phyloP scores from a whole-genome alignment of 202 grass and related monocot genomes.

The Zoysia matrella region DNA sequence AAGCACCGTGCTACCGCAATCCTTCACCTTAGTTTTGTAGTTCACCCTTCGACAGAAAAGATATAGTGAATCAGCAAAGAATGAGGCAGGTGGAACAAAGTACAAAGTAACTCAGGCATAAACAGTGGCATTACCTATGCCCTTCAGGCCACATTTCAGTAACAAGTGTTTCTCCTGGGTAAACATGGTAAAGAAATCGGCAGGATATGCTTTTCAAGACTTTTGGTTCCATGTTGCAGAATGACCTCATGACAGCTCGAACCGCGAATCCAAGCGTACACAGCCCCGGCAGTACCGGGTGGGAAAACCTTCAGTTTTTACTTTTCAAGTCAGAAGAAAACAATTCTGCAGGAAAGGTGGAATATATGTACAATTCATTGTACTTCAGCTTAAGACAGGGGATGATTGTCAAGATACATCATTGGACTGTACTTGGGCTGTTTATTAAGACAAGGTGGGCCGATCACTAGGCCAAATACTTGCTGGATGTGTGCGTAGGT shows the following conservation, averaged over 20 bases:
- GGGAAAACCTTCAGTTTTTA: constrained; percentile 52
- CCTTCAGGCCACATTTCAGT: constrained; percentile 67
- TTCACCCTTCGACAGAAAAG: constrained; percentile 50
- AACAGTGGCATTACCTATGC: constrained; percentile 43
- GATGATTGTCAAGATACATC: too few species aligned
- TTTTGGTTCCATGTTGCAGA: constrained; percentile 55
- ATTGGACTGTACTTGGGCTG: too few species aligned
- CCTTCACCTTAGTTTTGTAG: constrained; percentile 71
- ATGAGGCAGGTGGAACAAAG: background rate
- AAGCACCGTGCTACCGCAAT: constrained; percentile 54
- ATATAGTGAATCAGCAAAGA: background rate
- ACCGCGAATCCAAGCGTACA: constrained; percentile 62
- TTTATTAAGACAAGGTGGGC: too few species aligned
- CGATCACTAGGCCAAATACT: too few species aligned
- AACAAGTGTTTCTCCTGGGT: constrained; percentile 70
- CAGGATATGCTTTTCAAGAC: constrained; percentile 56
- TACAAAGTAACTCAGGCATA: too few species aligned
- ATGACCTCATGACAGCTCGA: constrained; percentile 56
- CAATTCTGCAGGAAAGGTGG: background rate
- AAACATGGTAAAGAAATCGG: constrained; percentile 64
- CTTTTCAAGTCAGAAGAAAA: background rate
- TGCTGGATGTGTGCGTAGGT: too few species aligned
- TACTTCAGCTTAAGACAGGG: background rate
- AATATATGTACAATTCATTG: background rate
- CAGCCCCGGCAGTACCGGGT: constrained; percentile 61